Percentiles rank a stretch among this genome's conserved stretches.
phyloP scores from a whole-genome alignment of 257 asterid species.

The Henckelia pumila region DNA sequence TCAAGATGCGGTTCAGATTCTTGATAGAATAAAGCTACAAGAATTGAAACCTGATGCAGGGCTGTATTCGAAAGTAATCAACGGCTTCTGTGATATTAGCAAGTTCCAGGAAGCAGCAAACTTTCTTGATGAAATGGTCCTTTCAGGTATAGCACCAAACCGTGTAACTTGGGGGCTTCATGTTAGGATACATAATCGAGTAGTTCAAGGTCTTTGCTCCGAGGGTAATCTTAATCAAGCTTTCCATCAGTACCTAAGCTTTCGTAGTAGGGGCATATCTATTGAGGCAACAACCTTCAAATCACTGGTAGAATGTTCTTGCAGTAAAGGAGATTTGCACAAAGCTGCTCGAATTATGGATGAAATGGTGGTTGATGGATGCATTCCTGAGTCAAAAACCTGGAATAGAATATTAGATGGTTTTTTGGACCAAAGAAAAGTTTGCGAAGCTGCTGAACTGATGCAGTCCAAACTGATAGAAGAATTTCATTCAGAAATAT shows the following conservation, averaged over 20 bases:
- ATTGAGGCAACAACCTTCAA: slow-evolving; percentile 62
- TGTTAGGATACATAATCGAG: slow-evolving; percentile 70
- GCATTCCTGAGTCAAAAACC: slow-evolving; percentile 55
- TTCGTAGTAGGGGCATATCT: slow-evolving; percentile 73
- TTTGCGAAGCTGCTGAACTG: slow-evolving; percentile 56
- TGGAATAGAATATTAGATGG: slow-evolving; percentile 60
- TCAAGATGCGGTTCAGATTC: slow-evolving; percentile 66
- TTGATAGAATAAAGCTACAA: slow-evolving; percentile 88
- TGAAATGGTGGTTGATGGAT: slow-evolving; percentile 85
- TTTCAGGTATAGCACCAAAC: slow-evolving; percentile 71
- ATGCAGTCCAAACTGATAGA: slow-evolving; percentile 41
- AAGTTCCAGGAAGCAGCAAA: slow-evolving; percentile 77
- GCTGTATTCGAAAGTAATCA: slow-evolving; percentile 63
- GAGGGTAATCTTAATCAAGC: slow-evolving; percentile 53
- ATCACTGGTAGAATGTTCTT: slow-evolving; percentile 45
- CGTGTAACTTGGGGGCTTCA: slow-evolving; percentile 86
- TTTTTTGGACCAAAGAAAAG: slow-evolving; percentile 65
- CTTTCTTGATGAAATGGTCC: slow-evolving; percentile 86
- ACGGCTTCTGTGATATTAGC: slow-evolving; percentile 51
- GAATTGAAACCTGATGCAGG: slow-evolving; percentile 93
- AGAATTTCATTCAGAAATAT: slow-evolving; percentile 19
- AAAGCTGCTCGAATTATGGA: slow-evolving; percentile 65
- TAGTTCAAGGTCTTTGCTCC: slow-evolving; percentile 56
- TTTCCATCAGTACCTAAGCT: slow-evolving; percentile 58
- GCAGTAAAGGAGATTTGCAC: slow-evolving; percentile 61